Evolutionary conservation across 2,329 filamentous ascomycete species (phyloP).

Genomic region (Scedosporium apiospermum): DNA sequence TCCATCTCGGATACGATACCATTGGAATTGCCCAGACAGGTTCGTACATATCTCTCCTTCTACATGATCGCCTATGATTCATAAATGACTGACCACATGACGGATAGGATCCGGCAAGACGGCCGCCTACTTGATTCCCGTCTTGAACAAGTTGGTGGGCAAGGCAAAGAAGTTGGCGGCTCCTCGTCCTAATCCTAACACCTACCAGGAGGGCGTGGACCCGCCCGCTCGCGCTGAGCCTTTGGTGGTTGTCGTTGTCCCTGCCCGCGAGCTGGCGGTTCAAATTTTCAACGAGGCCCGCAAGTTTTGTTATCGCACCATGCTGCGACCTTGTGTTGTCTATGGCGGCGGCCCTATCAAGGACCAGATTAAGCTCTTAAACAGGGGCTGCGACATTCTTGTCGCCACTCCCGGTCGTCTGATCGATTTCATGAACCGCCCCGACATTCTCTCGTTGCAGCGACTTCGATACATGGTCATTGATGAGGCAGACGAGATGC

Average conservation of each 20-base stretch:
- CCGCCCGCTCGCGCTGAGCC: conserved; percentile 65
- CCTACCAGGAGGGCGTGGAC: conserved; percentile 38
- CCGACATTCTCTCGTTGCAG: conserved; percentile 57
- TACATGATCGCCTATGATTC: not conserved
- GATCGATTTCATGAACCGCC: conserved; percentile 69
- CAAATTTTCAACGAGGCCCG: conserved; percentile 95
- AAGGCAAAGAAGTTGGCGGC: conserved; percentile 85
- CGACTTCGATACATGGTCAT: conserved; percentile 76
- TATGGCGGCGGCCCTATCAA: conserved; percentile 75
- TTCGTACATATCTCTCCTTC: conserved; percentile 22
- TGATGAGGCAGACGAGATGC: conserved; percentile 92
- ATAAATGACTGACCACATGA: not conserved
- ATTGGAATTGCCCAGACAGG: conserved; percentile 90
- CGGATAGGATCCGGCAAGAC: conserved; percentile 85
- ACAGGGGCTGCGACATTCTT: conserved; percentile 79
- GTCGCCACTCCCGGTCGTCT: conserved; percentile 84
- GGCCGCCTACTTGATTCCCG: conserved; percentile 81
- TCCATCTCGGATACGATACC: conserved; percentile 68
- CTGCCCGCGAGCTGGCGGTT: conserved; percentile 81
- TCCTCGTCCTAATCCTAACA: conserved; percentile 56
- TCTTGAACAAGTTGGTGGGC: conserved; percentile 86
- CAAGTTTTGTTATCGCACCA: conserved; percentile 86
- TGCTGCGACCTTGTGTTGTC: conserved; percentile 82
- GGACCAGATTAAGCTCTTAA: conserved; percentile 63
- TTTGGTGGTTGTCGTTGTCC: conserved; percentile 73